Evolutionary conservation across 768 basidiomycete genomes (phyloP).

Genomic region (Panaeolus cyanescens): DNA sequence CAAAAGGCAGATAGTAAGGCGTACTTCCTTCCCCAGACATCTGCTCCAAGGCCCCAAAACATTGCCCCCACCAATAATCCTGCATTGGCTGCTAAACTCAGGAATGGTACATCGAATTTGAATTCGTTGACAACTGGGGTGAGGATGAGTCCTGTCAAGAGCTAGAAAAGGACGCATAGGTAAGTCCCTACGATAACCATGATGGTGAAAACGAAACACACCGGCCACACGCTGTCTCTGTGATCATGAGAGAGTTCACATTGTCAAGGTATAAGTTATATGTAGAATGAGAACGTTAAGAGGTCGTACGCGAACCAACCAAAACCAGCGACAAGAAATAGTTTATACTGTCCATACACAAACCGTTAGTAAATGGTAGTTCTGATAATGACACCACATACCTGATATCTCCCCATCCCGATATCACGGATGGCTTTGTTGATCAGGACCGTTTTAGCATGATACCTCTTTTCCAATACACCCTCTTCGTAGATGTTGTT

Average conservation of each 20-base stretch:
- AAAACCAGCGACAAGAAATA: constrained; percentile 72
- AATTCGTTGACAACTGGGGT: constrained; percentile 68
- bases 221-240: constrained; percentile 77
- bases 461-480: constrained; percentile 55
- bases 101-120: constrained; percentile 54
- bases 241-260: not conserved
- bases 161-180: constrained; percentile 31
- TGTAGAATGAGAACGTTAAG: not conserved
- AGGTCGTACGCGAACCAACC: constrained; percentile 71
- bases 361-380: not conserved
- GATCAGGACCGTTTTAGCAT: constrained; percentile 56
- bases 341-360: constrained; percentile 44
- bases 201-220: constrained; percentile 30
- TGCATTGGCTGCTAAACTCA: constrained; percentile 67
- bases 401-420: constrained; percentile 74
- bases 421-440: constrained; percentile 67
- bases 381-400: constrained; percentile 19
- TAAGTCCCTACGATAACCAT: too few relatives aligned
- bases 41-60: constrained; percentile 69
- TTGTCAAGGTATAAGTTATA: not conserved
- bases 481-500: constrained; percentile 24
- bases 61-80: constrained; percentile 69
- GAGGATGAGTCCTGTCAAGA: constrained; percentile 67
- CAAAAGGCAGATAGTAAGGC: constrained; percentile 12
- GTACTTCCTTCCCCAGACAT: constrained; percentile 69